Evolutionary conservation across 495 filamentous ascomycete genomes (phyloP), one percentile per base, ranked within the genome.

Genomic region (Neurospora sp.): DNA sequence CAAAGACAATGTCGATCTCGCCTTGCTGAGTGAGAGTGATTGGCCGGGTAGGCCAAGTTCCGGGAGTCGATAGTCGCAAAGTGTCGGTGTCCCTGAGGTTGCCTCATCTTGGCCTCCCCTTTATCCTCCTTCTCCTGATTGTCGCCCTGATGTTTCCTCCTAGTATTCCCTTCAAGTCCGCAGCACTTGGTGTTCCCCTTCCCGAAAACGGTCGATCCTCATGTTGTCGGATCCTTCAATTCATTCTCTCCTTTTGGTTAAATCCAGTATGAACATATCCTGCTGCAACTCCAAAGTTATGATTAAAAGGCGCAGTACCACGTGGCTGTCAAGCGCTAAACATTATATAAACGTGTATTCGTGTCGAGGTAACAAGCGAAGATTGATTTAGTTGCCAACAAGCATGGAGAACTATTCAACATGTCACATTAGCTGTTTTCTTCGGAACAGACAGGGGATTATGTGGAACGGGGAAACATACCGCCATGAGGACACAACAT

Each of bases 401-500:
- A 76, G 70, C 31, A 76, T 35, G 10, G 72, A 71, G 48, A 69
- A n/a, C 75, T 76, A 22, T 20, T 16, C 3, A 46, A 18, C 2
- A 68, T 16, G 0, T 27, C 2, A 27, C 27, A 0, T 27, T 27
- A 27, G n/a, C n/a, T n/a, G n/a, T n/a, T n/a, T n/a, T n/a, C n/a
- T n/a, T n/a, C n/a, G n/a, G n/a, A n/a, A n/a, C n/a, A n/a, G n/a
- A n/a, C n/a, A n/a, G n/a, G n/a, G n/a, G n/a, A n/a, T n/a, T 27
- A 27, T 27, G 22, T 27, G 11, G 42, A n/a, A 27, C 1, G 1
- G n/a, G 35, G 10, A 39, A 46, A 44, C 83, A 68, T 80, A 98
- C 96, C 73, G 96, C 96, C 94, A 98, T 98, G 75, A 93, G 77
- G 11, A 97, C 84, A 80, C 96, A 98, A 81, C 94, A 97, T 77